Evolutionary conservation across 2,329 filamentous ascomycete genomes (phyloP), one percentile per base, ranked within the genome.

Genomic region (Blumeria hordei): DNA sequence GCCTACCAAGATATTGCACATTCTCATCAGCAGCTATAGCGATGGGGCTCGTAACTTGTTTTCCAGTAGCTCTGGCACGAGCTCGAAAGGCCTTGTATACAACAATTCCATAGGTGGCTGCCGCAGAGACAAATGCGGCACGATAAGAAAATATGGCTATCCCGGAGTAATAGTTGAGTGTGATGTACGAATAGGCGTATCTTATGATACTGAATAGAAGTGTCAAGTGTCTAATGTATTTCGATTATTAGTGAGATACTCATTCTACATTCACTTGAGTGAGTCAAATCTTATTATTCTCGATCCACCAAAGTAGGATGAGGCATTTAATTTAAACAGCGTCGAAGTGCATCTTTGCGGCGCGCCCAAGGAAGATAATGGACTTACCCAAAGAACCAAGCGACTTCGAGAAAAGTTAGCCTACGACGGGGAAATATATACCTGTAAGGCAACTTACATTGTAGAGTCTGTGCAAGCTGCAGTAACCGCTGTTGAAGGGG

Each of bases 81-180:
- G 88, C 86, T 61, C 88, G 81, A 73, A 88, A 86, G 57, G 87
- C 88, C 78, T 98, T 98, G 76, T 94, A 96, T 59, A 98, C 90
- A 53, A 98, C 92, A 61, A 98, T 96, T 61, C 92, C 90, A 69
- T 98, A 98, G 10, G 92, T 96, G 53, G 80, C 78, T 51, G 88
- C 87, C 6, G 92, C 92, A 2, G 88, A 82, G 62, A 95, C 62
- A 68, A 98, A 98, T 56, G 88, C 85, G 55, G 83, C 78, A 64
- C 92, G 88, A 73, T 98, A 98, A 56, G 83, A 83, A 68, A 92
- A 81, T 61, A 78, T 75, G 51, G 90, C 88, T 73, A 80, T 79
- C 66, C 77, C 71, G 56, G 80, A 81, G 67, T 83, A 83, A 68
- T 80, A 88, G 75, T 94, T 93, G 75, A 96, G 84, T 64, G 83